Percentiles rank a stretch among this genome's conserved stretches.
Evolutionary conservation across 768 basidiomycete species (phyloP).

Genomic region (Hericium coralloides): DNA sequence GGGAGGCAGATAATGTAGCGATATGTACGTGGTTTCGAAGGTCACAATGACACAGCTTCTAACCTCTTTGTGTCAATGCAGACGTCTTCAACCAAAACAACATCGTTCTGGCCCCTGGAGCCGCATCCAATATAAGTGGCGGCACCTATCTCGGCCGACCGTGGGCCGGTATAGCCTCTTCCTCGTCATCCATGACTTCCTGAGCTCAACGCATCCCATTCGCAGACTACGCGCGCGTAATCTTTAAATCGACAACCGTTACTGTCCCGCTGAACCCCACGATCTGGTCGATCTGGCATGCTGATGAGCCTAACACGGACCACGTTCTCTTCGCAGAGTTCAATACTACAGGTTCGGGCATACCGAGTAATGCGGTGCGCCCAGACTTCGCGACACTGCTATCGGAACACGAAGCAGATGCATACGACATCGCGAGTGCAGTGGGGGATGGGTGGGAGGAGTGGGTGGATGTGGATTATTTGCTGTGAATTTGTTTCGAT

Average conservation of each 20-base stretch:
- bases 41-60: background rate
- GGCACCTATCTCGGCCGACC: conserved; percentile 38
- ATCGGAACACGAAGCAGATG: background rate
- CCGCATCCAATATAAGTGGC: conserved; percentile 27
- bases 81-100: conserved; percentile 39
- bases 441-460: background rate
- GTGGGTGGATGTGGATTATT: conserved; percentile 2
- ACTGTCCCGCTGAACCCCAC: conserved; percentile 30
- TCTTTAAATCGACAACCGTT: conserved; percentile 38
- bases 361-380: background rate
- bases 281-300: conserved; percentile 41
- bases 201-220: conserved; percentile 7
- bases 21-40: conserved; percentile 29
- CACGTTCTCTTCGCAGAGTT: conserved; percentile 31
- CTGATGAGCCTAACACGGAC: conserved; percentile 27
- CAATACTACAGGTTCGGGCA: conserved; percentile 4
- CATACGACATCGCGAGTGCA: background rate
- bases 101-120: conserved; percentile 32
- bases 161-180: conserved; percentile 30
- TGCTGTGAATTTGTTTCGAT: background rate
- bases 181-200: too few species aligned
- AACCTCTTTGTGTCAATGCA: conserved; percentile 5
- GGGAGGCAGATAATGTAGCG: conserved; percentile 32
- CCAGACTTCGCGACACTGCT: conserved; percentile 4
- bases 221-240: conserved; percentile 36